Evolutionary conservation across 2,329 filamentous ascomycete species (phyloP).

Genomic region (Ceratocystis alfenasii): DNA sequence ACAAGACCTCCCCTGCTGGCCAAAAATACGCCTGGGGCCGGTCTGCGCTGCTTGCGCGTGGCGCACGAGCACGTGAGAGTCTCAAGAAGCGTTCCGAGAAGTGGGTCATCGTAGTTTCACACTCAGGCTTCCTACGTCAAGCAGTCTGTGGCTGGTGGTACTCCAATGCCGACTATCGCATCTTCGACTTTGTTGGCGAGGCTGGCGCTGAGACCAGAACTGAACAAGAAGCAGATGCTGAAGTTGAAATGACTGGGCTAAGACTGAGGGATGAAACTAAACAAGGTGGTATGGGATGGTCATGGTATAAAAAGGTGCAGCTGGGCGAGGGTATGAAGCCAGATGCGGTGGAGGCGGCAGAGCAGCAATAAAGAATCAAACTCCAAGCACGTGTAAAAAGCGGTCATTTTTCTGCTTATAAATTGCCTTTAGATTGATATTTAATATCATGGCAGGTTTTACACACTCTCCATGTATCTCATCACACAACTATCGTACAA

Average conservation of each 20-base stretch:
- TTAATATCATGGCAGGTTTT: background rate
- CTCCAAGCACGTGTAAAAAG: background rate
- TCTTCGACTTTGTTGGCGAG: conserved; percentile 42
- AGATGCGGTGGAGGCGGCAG: background rate
- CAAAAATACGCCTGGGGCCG: conserved; percentile 42
- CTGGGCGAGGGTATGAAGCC: conserved; percentile 18
- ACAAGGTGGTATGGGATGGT: conserved; percentile 31
- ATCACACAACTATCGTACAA: conserved; percentile 15
- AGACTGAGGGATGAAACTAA: conserved; percentile 36
- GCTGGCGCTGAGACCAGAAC: background rate
- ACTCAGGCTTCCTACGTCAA: conserved; percentile 50
- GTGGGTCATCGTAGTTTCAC: conserved; percentile 51
- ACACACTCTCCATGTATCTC: conserved; percentile 15
- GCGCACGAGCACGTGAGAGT: conserved; percentile 37
- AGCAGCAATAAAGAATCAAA: background rate
- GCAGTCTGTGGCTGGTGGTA: conserved; percentile 45
- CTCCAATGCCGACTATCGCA: conserved; percentile 52
- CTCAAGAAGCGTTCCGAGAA: conserved; percentile 46
- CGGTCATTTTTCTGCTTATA: background rate
- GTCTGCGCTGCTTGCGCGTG: conserved; percentile 43
- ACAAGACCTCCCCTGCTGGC: conserved; percentile 43
- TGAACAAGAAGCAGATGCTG: conserved; percentile 12
- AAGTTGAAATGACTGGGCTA: conserved; percentile 29
- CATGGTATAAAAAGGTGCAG: conserved; percentile 29
- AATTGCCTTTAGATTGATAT: conserved; percentile 10